These are phyloP conservation scores for Glycine latifolia DNA, from an alignment of 306 rosid species.

Conservation along the genomic window DNA sequence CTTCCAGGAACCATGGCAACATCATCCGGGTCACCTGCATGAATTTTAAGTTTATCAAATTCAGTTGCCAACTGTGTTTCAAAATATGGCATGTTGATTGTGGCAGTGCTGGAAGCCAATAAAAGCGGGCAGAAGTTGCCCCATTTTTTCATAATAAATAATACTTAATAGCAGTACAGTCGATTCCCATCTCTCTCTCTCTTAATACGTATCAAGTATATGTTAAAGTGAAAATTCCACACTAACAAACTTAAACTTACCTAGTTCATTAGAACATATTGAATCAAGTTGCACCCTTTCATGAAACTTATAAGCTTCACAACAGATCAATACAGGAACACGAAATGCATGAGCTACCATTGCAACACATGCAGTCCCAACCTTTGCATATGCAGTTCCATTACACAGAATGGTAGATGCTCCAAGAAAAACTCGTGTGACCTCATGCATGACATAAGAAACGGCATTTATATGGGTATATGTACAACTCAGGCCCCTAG, in stretches of 20 bases:
- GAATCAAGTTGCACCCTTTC: slow-evolving; percentile 97
- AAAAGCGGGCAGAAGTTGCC: slow-evolving; percentile 22
- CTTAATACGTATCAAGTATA: slow-evolving; percentile 9
- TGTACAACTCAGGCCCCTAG: slow-evolving; percentile 78
- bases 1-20: slow-evolving; percentile 76
- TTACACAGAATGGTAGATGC: slow-evolving; percentile 77
- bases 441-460: slow-evolving; percentile 89
- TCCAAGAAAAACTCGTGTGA: slow-evolving; percentile 78
- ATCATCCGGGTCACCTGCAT: slow-evolving; percentile 78
- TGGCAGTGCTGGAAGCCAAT: slow-evolving; percentile 3
- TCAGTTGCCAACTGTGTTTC: slow-evolving; percentile 17
- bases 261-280: slow-evolving; percentile 83
- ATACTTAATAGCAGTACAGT: neutral
- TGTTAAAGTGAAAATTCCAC: slow-evolving; percentile 16
- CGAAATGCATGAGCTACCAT: slow-evolving; percentile 87
- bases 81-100: neutral
- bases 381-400: slow-evolving; percentile 88
- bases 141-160: neutral
- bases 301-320: slow-evolving; percentile 93
- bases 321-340: slow-evolving; percentile 87
- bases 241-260: slow-evolving; percentile 52
- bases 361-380: slow-evolving; percentile 89
- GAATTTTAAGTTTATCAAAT: slow-evolving; percentile 46
- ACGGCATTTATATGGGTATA: slow-evolving; percentile 86
- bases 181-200: slow-evolving; percentile 8